Base-by-base conservation (phyloP, 768 basidiomycete species). In the Mycena polygramma region DNA sequence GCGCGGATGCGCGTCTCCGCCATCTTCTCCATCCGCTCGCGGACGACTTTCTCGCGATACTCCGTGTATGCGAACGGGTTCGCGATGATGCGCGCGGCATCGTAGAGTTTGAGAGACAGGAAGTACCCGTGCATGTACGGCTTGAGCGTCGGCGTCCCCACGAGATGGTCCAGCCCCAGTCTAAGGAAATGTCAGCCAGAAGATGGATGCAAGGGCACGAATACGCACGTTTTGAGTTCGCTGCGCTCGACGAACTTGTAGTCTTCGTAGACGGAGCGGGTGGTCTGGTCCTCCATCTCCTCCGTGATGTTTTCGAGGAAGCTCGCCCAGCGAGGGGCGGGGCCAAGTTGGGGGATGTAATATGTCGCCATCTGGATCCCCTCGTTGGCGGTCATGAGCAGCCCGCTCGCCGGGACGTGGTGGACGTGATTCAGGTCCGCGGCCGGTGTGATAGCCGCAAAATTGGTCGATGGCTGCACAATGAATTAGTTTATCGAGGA, bases 41-140 rank as follows among this genome's bases (percentile, higher is more conserved):
- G 88, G 62, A 98, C 88, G 77, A 95, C 82, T 76, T 91, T 92
- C 80, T 97, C 96, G 72, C 96, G 92, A 80, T 98, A 92, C 77
- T 99, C 98, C 48, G 91, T 91, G 79, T 99, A 98, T 13, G 92
- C 95, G 78, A 95, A 97, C 2, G 98, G 98, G 83, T 99, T 98
- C 66, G 96, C 92, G 74, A 99, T 96, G 72, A 97, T 88, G 39
- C 97, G 92, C 2, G 98, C 98, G 59, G 97, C 93, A 75, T 97
- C 95, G 83, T 99, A 99, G 7, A 99, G 89, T 76, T 96, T 95
- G 81, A 99, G 91, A 7, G 96, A 94, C 71, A 98, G 81, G 84
- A 99, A 99, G 89, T 97, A 99, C 51, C 98, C 98, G 81, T 99
- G 98, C 97, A 99, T 98, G 82, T 99, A 99, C 6, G 98, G 98